phyloP scores from a whole-genome alignment of 495 filamentous ascomycete species.

The Pyronema omphalodes region DNA sequence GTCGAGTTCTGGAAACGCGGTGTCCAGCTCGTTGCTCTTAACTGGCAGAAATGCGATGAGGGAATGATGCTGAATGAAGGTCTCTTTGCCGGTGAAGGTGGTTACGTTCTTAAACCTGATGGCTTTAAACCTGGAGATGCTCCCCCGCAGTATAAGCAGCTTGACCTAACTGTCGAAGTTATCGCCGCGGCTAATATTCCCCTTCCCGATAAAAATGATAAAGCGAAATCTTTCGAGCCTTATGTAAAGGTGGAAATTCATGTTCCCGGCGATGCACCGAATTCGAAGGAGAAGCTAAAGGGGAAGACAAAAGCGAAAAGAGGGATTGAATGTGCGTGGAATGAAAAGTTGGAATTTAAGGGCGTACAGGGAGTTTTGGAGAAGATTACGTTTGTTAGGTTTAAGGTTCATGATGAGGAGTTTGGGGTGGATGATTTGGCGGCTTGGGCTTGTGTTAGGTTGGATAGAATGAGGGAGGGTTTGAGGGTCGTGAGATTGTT shows the following conservation, averaged over 20 bases:
- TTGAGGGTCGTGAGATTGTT: constrained; percentile 58
- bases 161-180: constrained; percentile 37
- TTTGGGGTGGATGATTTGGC: constrained; percentile 56
- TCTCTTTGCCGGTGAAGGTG: constrained; percentile 66
- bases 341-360: constrained; percentile 45
- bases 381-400: constrained; percentile 66
- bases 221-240: constrained; percentile 44
- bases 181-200: constrained; percentile 41
- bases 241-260: constrained; percentile 75
- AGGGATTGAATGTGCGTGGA: constrained; percentile 24
- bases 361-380: constrained; percentile 48
- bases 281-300: constrained; percentile 1
- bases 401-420: constrained; percentile 73
- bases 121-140: constrained; percentile 35
- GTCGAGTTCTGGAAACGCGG: constrained; percentile 70
- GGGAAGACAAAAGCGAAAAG: constrained; percentile 23
- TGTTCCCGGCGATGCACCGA: constrained; percentile 35
- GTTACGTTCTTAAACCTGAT: constrained; percentile 70
- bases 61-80: constrained; percentile 93
- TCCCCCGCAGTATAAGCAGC: constrained; percentile 24
- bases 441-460: constrained; percentile 72
- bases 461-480: constrained; percentile 59
- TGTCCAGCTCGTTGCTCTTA: constrained; percentile 80
- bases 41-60: constrained; percentile 82
- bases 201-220: constrained; percentile 34